Evolutionary conservation across 441 rosid genomes (phyloP).

Genomic region (Biscutella laevigata): DNA sequence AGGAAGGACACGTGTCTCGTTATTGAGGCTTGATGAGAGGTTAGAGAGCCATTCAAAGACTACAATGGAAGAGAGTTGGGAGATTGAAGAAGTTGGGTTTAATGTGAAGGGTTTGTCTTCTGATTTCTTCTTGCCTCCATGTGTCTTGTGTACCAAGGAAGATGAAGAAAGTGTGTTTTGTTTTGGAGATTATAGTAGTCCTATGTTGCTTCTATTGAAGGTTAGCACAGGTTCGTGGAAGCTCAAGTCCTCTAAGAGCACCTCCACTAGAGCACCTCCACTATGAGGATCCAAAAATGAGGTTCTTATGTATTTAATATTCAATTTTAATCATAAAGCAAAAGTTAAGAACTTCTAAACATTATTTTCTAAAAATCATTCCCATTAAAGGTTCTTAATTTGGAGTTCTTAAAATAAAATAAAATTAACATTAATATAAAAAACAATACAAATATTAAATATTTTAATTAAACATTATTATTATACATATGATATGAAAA

Average conservation of each 20-base stretch:
- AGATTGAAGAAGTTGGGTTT: constrained; percentile 81
- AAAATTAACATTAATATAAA: too few species aligned
- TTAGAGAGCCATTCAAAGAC: constrained; percentile 60
- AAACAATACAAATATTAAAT: too few species aligned
- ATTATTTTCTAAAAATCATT: too few species aligned
- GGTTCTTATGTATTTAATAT: too few species aligned
- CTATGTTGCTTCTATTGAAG: constrained; percentile 33
- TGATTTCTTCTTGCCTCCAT: constrained; percentile 78
- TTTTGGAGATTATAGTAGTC: constrained; percentile 20
- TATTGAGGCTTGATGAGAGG: constrained; percentile 52
- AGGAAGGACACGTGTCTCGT: constrained; percentile 56
- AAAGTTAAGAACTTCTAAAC: too few species aligned
- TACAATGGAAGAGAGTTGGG: constrained; percentile 84
- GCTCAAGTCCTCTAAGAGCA: constrained; percentile 36
- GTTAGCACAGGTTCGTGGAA: constrained; percentile 33
- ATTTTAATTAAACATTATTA: too few species aligned
- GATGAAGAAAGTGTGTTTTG: constrained; percentile 26
- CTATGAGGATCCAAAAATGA: too few species aligned
- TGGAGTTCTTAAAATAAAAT: too few species aligned
- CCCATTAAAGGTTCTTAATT: too few species aligned
- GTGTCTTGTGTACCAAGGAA: constrained; percentile 52
- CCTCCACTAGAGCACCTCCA: too few species aligned
- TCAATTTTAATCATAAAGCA: too few species aligned
- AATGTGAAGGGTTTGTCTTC: constrained; percentile 72
- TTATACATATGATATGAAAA: too few species aligned